Percentiles rank a stretch among this genome's conserved stretches.
Conservation (phyloP, 441 rosid species). For the Aleurites moluccanus region DNA sequence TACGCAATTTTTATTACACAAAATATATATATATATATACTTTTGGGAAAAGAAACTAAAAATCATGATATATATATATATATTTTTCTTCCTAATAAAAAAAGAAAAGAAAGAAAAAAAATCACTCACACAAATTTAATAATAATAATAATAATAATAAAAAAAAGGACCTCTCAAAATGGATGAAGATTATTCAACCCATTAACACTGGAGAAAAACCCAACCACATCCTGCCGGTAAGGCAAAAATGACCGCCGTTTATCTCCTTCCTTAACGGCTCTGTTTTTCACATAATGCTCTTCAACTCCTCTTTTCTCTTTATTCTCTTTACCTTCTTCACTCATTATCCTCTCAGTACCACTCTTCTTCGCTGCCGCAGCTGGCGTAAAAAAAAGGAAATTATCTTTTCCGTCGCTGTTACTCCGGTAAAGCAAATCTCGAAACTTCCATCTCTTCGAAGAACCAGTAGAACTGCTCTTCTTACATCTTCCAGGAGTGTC, state of each 20-base stretch:
- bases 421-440: constrained; percentile 55
- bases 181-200: constrained; percentile 51
- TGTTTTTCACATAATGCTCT: constrained; percentile 17
- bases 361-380: constrained; percentile 20
- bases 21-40: background rate
- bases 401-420: constrained; percentile 57
- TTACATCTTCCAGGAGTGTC: constrained; percentile 34
- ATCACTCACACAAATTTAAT: too few species aligned
- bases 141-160: background rate
- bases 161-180: constrained; percentile 31
- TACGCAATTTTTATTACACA: too few species aligned
- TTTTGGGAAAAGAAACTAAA: background rate
- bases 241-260: constrained; percentile 53
- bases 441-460: constrained; percentile 70
- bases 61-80: background rate
- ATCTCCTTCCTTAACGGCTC: constrained; percentile 28
- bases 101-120: background rate
- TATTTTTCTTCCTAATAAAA: too few species aligned
- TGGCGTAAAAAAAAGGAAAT: constrained; percentile 41
- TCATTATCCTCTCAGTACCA: too few species aligned
- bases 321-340: background rate
- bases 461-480: constrained; percentile 75
- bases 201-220: constrained; percentile 43
- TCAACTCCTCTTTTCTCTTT: constrained; percentile 11
- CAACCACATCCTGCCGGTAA: constrained; percentile 47